phyloP scores from a whole-genome alignment of 148 eudicot species.

The Camellia granthamiana region DNA sequence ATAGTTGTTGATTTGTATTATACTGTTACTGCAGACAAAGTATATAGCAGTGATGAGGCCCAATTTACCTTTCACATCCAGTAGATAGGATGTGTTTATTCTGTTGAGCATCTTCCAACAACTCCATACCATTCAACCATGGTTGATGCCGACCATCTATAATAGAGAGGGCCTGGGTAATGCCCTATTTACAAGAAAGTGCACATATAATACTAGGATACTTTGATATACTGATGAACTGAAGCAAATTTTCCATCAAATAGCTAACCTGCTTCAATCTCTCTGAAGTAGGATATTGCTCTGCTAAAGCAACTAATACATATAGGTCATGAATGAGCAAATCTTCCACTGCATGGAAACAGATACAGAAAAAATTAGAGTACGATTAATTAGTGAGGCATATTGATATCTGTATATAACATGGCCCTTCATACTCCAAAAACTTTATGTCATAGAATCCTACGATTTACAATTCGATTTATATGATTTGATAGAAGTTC shows the following conservation, averaged over 20 bases:
- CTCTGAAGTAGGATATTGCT: conserved; percentile 37
- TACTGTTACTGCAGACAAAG: neutral
- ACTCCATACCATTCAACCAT: conserved; percentile 70
- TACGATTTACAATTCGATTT: too few relatives aligned
- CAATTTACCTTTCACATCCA: conserved; percentile 50
- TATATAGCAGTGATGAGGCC: neutral
- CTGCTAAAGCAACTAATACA: conserved; percentile 44
- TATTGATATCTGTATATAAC: neutral
- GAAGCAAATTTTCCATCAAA: neutral
- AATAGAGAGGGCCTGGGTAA: conserved; percentile 54
- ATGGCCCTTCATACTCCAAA: neutral
- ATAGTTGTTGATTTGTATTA: neutral
- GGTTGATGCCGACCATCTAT: conserved; percentile 58
- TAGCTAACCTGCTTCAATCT: conserved; percentile 60
- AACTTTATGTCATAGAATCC: too few relatives aligned
- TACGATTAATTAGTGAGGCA: neutral
- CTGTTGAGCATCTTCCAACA: conserved; percentile 55
- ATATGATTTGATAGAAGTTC: neutral
- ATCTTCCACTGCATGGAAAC: conserved; percentile 66
- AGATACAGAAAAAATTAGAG: neutral
- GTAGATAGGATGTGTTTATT: conserved; percentile 45
- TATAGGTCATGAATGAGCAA: conserved; percentile 67
- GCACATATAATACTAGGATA: conserved; percentile 1
- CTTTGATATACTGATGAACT: neutral
- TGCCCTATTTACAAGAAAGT: conserved; percentile 47